A percentile compares a stretch with the other conserved stretches of the same genome.
Conservation (phyloP, 148 eudicot genomes). For the Selenicereus undatus region DNA sequence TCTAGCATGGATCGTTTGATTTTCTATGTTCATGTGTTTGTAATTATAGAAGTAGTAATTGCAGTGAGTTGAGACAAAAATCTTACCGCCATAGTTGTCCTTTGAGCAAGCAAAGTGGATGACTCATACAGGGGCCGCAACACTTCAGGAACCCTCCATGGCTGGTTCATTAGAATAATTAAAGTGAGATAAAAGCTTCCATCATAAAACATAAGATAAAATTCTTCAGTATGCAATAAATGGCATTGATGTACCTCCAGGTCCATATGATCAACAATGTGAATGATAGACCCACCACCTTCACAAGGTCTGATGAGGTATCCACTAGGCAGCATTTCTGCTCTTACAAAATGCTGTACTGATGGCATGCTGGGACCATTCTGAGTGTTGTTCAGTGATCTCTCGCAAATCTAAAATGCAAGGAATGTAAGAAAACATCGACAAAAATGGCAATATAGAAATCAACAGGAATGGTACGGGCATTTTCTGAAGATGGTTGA, state of each 20-base stretch:
- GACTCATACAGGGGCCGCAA: constrained; percentile 87
- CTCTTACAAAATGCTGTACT: constrained; percentile 73
- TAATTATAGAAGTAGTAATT: not conserved
- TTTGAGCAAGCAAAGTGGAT: constrained; percentile 80
- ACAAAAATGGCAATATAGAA: not conserved
- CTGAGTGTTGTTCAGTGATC: constrained; percentile 88
- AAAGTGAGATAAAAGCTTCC: constrained; percentile 4
- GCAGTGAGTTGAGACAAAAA: constrained; percentile 2
- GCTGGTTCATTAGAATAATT: constrained; percentile 38
- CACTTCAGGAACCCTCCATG: constrained; percentile 96
- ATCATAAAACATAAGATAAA: not conserved
- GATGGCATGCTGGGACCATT: constrained; percentile 91
- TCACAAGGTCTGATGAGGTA: constrained; percentile 90
- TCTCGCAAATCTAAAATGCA: constrained; percentile 60
- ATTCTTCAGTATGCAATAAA: not conserved
- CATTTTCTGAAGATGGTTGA: not conserved
- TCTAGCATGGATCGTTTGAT: not conserved
- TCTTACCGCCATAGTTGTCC: constrained; percentile 83
- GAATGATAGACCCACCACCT: constrained; percentile 88
- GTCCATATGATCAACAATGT: constrained; percentile 83
- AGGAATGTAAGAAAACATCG: not conserved
- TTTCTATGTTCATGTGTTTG: not conserved
- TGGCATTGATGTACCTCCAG: constrained; percentile 48
- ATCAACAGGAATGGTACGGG: not conserved
- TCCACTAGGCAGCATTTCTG: constrained; percentile 80